Percentiles rank a stretch among this genome's conserved stretches.
These are phyloP conservation scores for Aurantiochytrium sp. DNA, from an alignment of 108 stramenopile species.

Conservation along the genomic window DNA sequence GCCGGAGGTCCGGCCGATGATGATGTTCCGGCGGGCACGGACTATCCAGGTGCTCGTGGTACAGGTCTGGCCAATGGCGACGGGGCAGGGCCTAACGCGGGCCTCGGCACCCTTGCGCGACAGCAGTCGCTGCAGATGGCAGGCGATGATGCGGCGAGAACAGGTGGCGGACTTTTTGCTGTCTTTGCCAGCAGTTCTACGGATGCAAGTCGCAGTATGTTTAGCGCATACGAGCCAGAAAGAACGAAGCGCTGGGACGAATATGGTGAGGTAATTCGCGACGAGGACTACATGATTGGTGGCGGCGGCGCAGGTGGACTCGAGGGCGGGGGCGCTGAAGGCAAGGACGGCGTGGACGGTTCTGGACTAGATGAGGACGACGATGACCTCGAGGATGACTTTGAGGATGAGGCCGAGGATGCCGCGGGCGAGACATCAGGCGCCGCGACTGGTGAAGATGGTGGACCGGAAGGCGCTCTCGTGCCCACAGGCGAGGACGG, in stretches of 20 bases:
- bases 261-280: conserved; percentile 1
- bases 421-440: background rate
- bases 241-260: conserved; percentile 11
- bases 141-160: background rate
- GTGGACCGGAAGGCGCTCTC: too few relatives aligned
- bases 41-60: background rate
- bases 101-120: background rate
- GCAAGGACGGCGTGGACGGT: background rate
- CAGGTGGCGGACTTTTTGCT: background rate
- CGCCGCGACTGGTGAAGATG: too few relatives aligned
- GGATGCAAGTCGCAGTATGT: background rate
- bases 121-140: background rate
- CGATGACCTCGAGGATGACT: background rate
- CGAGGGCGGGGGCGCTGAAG: background rate
- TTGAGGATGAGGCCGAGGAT: background rate
- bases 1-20: background rate
- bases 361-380: background rate
- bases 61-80: background rate
- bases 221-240: conserved; percentile 1
- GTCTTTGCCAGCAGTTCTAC: background rate
- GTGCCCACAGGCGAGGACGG: background rate
- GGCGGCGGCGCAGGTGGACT: background rate
- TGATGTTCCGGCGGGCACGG: background rate
- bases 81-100: background rate
- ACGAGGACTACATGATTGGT: background rate